Base-by-base conservation (phyloP, 768 basidiomycete genomes). In the Gelatoporia subvermispora region DNA sequence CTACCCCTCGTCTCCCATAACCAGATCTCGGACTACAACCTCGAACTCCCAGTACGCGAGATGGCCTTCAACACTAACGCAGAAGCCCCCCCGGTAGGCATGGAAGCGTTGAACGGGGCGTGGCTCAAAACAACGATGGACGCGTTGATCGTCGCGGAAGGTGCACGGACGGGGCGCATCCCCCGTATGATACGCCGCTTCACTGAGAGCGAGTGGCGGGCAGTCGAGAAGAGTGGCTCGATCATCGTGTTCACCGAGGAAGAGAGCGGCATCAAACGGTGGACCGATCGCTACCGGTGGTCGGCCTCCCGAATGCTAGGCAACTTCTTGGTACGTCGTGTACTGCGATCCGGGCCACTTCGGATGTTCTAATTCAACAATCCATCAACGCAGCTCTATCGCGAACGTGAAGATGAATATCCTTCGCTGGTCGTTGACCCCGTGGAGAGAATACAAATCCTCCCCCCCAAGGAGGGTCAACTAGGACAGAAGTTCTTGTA, bases 231-330 rank as follows among this genome's bases (percentile, higher is more conserved):
- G 35, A 54, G 52, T 44, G 56, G 56, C n/a, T 47, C 56, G 8
- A 53, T 57, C 40, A 43, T 57, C 23, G 50, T 57, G 21, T 57
- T 54, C 45, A 53, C 56, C 20, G 56, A 57, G 37, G 56, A 57
- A 43, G 56, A 57, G 41, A 54, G 53, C 38, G 52, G 53, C 5
- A 57, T 57, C 48, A 54, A 54, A 37, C 50, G 56, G 18, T 57
- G 56, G 56, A 57, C 56, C 25, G 56, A 57, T 38, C 53, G 50
- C 13, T 57, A 47, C 49, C 38, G 50, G 11, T 57, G 56, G 56
- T 51, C 49, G 4, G 53, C 56, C 16, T 57, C 56, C 21, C 43
- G 56, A 0, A 57, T 54, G 50, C 50, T 55, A 40, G 56, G 56
- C 21, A 50, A 54, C 41, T 57, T 57, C 23, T 21, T 55, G 28